phyloP scores from a whole-genome alignment of 768 basidiomycete species.

The Nidularia sp. region DNA sequence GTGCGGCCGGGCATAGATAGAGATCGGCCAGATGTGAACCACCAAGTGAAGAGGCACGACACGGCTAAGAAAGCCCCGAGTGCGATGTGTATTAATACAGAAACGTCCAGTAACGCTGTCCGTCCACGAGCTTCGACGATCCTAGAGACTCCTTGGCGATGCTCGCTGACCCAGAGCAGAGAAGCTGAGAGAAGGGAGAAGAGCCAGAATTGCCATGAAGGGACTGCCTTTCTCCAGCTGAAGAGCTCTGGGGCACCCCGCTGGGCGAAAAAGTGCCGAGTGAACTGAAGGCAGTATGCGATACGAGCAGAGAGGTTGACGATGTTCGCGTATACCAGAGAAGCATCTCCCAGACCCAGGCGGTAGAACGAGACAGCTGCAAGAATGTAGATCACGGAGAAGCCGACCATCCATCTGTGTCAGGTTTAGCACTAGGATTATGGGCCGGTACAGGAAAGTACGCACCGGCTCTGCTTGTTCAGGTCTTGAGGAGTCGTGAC shows the following conservation, averaged over 20 bases:
- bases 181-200: constrained; percentile 16
- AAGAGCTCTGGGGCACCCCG: constrained; percentile 10
- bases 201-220: constrained; percentile 14
- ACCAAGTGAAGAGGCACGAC: constrained; percentile 23
- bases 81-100: constrained; percentile 26
- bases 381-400: constrained; percentile 64
- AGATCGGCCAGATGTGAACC: constrained; percentile 13
- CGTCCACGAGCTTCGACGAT: constrained; percentile 15
- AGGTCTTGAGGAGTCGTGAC: constrained; percentile 68
- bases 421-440: constrained; percentile 1
- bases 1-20: background rate
- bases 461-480: constrained; percentile 60
- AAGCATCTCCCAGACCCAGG: constrained; percentile 54
- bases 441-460: background rate
- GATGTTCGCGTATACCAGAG: constrained; percentile 76
- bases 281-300: constrained; percentile 52
- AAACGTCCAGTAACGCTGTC: constrained; percentile 15
- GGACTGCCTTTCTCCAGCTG: constrained; percentile 18
- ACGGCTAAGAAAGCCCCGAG: constrained; percentile 23
- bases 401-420: constrained; percentile 70
- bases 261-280: constrained; percentile 38
- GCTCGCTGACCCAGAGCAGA: constrained; percentile 21
- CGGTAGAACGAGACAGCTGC: constrained; percentile 45
- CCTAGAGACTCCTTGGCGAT: constrained; percentile 12
- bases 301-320: constrained; percentile 62